Percentiles rank a stretch among this genome's conserved stretches.
phyloP scores from a whole-genome alignment of 768 basidiomycete genomes.

The Pleurotus giganteus region DNA sequence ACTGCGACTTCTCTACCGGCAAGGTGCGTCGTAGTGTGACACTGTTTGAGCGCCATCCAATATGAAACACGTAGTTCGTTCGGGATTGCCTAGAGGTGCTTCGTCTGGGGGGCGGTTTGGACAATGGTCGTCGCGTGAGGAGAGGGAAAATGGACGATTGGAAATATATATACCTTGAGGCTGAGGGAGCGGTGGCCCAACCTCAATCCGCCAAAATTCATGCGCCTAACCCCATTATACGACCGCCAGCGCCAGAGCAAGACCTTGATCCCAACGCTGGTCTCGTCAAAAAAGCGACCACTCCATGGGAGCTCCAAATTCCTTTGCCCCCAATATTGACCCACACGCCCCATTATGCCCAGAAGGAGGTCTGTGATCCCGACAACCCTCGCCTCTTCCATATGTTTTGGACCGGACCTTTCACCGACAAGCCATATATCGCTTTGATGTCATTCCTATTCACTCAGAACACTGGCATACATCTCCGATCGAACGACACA shows the following conservation, averaged over 20 bases:
- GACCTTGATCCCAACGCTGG: constrained; percentile 51
- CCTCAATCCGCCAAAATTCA: constrained; percentile 19
- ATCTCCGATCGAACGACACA: constrained; percentile 42
- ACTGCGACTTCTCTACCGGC: constrained; percentile 77
- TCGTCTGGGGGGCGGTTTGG: constrained; percentile 79
- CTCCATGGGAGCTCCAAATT: constrained; percentile 56
- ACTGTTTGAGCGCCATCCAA: constrained; percentile 5
- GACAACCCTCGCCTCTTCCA: constrained; percentile 86
- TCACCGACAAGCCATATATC: constrained; percentile 96
- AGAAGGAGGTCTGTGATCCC: constrained; percentile 57
- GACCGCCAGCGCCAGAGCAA: constrained; percentile 17
- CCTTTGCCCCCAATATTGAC: constrained; percentile 44
- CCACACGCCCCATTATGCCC: constrained; percentile 39
- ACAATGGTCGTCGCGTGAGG: constrained; percentile 70
- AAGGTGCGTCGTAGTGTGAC: constrained; percentile 44
- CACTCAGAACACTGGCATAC: constrained; percentile 87
- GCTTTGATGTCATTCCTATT: constrained; percentile 90
- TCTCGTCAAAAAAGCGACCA: constrained; percentile 54
- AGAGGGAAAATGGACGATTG: constrained; percentile 72
- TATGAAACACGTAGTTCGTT: constrained; percentile 62
- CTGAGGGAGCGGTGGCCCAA: constrained; percentile 30
- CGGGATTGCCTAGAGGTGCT: constrained; percentile 92
- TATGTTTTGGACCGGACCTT: constrained; percentile 96
- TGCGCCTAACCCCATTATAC: constrained; percentile 19
- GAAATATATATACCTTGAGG: constrained; percentile 80